These are phyloP conservation scores for Trypanosoma lewisi DNA, from an alignment of 208 protist genomes.

Conservation along the genomic window DNA sequence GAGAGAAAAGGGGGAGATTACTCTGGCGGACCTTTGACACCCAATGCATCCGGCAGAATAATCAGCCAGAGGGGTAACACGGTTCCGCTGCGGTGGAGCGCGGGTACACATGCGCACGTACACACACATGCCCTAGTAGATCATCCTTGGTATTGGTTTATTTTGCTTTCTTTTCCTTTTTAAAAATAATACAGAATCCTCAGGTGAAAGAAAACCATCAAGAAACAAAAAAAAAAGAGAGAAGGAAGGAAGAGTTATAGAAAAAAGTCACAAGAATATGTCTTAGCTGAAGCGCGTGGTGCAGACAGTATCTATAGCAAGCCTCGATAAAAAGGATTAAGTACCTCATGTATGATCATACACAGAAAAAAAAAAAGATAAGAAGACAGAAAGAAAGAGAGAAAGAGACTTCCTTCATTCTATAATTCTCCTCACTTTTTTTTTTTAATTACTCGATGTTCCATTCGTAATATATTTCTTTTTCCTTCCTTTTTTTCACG, in stretches of 20 bases:
- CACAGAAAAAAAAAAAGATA: conserved; percentile 4
- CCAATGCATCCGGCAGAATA: conserved; percentile 45
- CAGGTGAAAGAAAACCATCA: background rate
- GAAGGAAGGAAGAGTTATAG: background rate
- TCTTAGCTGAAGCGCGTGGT: too few species aligned
- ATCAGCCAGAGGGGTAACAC: conserved; percentile 58
- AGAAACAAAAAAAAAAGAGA: conserved; percentile 8
- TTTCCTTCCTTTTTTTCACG: conserved; percentile 6
- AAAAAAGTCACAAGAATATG: background rate
- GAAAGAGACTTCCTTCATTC: background rate
- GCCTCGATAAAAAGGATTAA: background rate
- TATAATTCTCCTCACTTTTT: background rate
- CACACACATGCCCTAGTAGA: conserved; percentile 18
- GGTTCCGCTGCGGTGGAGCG: conserved; percentile 36
- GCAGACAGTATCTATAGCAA: background rate
- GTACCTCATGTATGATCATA: background rate
- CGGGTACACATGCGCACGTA: conserved; percentile 1
- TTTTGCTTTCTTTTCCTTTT: background rate
- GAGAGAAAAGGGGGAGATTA: background rate
- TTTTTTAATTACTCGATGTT: background rate
- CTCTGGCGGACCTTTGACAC: conserved; percentile 80
- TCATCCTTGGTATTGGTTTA: background rate
- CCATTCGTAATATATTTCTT: background rate
- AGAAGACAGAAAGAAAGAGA: background rate
- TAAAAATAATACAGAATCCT: background rate